These are phyloP conservation scores for Trametes elegans DNA, from an alignment of 768 basidiomycete species.

Conservation along the genomic window DNA sequence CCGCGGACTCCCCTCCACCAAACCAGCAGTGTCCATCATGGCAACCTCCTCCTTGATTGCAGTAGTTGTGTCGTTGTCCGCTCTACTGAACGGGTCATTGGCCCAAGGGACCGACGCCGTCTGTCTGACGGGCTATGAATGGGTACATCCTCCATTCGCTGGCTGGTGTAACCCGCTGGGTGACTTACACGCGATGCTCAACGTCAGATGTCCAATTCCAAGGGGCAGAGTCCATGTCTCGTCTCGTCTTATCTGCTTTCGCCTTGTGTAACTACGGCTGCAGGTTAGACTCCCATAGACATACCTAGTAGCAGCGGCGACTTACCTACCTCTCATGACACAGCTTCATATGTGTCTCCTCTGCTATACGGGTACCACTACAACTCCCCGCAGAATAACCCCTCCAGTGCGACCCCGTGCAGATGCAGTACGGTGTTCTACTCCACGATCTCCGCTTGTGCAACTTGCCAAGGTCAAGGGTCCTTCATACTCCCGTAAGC, in stretches of 20 bases:
- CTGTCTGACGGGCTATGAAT: not conserved
- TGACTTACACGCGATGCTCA: too few relatives aligned
- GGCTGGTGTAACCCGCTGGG: not conserved
- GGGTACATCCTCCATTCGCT: not conserved
- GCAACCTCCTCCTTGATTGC: not conserved
- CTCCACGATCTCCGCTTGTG: constrained; percentile 13
- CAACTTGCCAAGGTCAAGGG: constrained; percentile 11
- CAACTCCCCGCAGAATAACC: not conserved
- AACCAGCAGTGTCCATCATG: too few relatives aligned
- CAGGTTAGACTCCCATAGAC: not conserved
- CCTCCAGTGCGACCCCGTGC: constrained; percentile 8
- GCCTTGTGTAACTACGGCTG: constrained; percentile 1
- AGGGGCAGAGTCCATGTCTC: constrained; percentile 12
- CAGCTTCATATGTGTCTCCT: constrained; percentile 12
- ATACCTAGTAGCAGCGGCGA: not conserved
- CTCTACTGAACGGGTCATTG: not conserved
- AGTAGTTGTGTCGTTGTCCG: not conserved
- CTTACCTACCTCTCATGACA: too few relatives aligned
- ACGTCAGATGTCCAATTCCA: constrained; percentile 13
- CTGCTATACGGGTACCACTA: constrained; percentile 6
- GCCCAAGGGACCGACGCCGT: not conserved
- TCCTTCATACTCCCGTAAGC: not conserved
- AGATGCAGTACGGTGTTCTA: constrained; percentile 15
- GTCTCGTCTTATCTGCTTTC: constrained; percentile 10
- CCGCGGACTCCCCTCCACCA: too few relatives aligned